phyloP scores from a whole-genome alignment of 371 early-diverging fungal genomes.

The Aphelidium insulamus region DNA sequence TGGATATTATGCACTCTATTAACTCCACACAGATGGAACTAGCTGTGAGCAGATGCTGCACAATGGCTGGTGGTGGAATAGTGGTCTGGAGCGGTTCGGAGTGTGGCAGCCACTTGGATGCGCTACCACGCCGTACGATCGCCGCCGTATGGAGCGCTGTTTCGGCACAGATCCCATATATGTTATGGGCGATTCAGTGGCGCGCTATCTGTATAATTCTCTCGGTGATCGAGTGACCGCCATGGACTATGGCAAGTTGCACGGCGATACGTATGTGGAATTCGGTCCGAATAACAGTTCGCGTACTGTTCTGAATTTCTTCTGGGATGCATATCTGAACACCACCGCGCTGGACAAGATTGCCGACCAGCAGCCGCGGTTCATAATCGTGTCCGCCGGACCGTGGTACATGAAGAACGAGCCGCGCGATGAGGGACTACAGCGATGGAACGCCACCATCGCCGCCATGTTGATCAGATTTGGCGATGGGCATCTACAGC shows the following conservation, averaged over 20 bases:
- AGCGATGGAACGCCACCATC: too few species aligned
- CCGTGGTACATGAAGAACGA: too few species aligned
- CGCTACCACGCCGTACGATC: slow-evolving; percentile 23
- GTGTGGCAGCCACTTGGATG: slow-evolving; percentile 37
- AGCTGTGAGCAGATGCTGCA: slow-evolving; percentile 20
- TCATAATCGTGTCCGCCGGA: too few species aligned
- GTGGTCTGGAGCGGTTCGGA: slow-evolving; percentile 4
- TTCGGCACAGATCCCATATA: slow-evolving; percentile 16
- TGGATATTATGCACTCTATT: neutral
- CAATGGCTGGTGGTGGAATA: slow-evolving; percentile 20
- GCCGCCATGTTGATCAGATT: too few species aligned
- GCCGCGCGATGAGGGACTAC: too few species aligned
- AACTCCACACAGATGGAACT: slow-evolving; percentile 16
- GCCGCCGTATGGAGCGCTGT: slow-evolving; percentile 17
- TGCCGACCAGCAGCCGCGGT: slow-evolving; percentile 6
- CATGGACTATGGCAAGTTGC: slow-evolving; percentile 8
- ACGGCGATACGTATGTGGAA: slow-evolving; percentile 15
- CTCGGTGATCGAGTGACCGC: slow-evolving; percentile 17
- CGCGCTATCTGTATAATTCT: slow-evolving; percentile 31
- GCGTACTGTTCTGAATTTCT: slow-evolving; percentile 20
- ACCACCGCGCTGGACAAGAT: slow-evolving; percentile 9
- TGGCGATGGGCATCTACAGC: too few species aligned
- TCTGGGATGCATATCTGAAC: slow-evolving; percentile 43
- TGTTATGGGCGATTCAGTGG: slow-evolving; percentile 43
- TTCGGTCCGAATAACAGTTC: slow-evolving; percentile 7